Evolutionary conservation across 805 yeast genomes (phyloP), one percentile per base, ranked within the genome.

Genomic region (Saccharomycopsis sp.): DNA sequence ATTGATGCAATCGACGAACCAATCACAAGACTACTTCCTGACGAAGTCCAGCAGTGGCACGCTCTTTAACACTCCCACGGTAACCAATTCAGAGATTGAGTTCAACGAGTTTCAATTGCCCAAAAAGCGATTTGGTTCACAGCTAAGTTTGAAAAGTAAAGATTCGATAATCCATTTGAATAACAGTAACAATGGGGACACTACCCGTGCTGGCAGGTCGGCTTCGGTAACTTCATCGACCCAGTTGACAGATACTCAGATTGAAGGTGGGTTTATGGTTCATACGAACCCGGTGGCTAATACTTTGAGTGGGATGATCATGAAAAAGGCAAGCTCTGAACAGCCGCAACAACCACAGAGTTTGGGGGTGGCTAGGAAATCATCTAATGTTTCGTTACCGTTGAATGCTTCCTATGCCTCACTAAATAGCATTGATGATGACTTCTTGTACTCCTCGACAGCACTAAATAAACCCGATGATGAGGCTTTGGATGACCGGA

Each of bases 341-440:
- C 45, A 3, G 5, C 40, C 41, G 5, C 27, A 31, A 1, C 40
- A 43, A 7, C 44, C 50, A 13, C 41, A 47, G 21, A 55, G 54
- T 29, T 64, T 62, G 23, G 65, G 68, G 2, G 70, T 66, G 8
- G 68, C 65, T 43, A 48, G 59, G n/a, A 61, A 59, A 4, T 65
- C 81, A 1, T 75, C 81, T n/a, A 71, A 79, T 31, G 84, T 84
- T 33, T 73, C 83, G 3, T 59, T 82, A 32, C 86, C 86, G 0
- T 66, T 80, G 13, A 80, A 77, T 50, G 85, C 84, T 34, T 81
- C 88, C 50, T 82, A 81, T 66, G 90, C 90, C 1, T 82, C 89
- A 0, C 63, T 84, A 56, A 88, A 81, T 55, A 78, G 88, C 57
- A 71, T 75, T 48, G 63, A 42, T 51, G 58, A 45, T 34, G 44